A percentile compares a stretch with the other conserved stretches of the same genome.
phyloP scores from a whole-genome alignment of 306 rosid genomes.

The Cicer bijugum region DNA sequence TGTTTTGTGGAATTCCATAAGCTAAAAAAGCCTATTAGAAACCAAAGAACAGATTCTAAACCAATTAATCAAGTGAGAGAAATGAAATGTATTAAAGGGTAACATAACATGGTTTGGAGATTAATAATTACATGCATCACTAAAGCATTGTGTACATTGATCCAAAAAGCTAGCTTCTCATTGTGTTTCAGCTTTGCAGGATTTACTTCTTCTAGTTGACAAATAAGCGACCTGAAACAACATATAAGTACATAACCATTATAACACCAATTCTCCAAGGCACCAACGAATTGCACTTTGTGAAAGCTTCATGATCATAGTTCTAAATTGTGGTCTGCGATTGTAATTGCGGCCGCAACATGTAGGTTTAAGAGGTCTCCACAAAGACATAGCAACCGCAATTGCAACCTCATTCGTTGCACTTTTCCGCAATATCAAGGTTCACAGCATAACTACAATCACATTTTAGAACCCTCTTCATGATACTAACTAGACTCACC shows the following conservation, averaged over 20 bases:
- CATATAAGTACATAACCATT: constrained; percentile 27
- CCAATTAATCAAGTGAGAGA: constrained; percentile 28
- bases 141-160: constrained; percentile 85
- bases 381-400: no score
- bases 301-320: constrained; percentile 23
- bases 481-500: constrained; percentile 49
- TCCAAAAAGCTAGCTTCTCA: constrained; percentile 96
- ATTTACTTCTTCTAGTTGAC: constrained; percentile 77
- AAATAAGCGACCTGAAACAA: constrained; percentile 71
- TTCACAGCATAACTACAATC: no score
- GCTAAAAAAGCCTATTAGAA: constrained; percentile 87
- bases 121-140: constrained; percentile 82
- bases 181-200: constrained; percentile 74
- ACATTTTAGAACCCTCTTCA: no score
- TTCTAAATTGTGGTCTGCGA: no score
- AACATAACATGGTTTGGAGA: constrained; percentile 34
- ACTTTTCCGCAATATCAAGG: no score
- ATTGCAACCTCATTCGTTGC: no score
- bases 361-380: no score
- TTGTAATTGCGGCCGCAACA: no score
- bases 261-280: constrained; percentile 8
- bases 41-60: constrained; percentile 28
- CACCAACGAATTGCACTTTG: background rate
- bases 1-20: constrained; percentile 90
- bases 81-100: constrained; percentile 10